Evolutionary conservation across 768 basidiomycete species (phyloP).

Genomic region (Mycena vitilis): DNA sequence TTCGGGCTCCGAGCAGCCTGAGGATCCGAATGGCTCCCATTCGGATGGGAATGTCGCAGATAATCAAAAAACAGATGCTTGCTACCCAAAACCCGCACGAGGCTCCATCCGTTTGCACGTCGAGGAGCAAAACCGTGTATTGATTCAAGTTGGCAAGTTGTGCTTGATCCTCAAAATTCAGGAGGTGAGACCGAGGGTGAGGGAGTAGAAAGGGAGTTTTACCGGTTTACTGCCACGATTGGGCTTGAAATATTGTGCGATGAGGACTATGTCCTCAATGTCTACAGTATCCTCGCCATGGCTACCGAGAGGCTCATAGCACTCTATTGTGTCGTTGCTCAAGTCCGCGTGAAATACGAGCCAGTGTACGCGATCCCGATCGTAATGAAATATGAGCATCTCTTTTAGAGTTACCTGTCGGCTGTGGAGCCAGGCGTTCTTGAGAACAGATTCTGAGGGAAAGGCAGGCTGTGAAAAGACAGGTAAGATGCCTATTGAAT

Average conservation of each 20-base stretch:
- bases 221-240: not conserved
- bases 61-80: not conserved
- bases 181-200: too few relatives aligned
- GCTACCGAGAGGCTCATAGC: conserved; percentile 4
- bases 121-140: not conserved
- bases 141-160: not conserved
- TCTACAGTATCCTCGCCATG: not conserved
- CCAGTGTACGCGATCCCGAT: conserved; percentile 13
- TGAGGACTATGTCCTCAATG: not conserved
- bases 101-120: conserved; percentile 1
- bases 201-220: not conserved
- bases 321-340: not conserved
- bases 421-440: conserved; percentile 14
- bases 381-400: conserved; percentile 2
- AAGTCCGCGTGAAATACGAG: not conserved
- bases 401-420: not conserved
- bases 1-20: not conserved
- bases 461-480: conserved; percentile 11
- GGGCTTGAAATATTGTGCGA: conserved; percentile 5
- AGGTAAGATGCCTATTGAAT: too few relatives aligned
- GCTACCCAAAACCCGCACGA: conserved; percentile 22
- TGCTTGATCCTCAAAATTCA: not conserved
- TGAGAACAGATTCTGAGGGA: not conserved
- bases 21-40: not conserved
- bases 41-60: not conserved